phyloP scores from a whole-genome alignment of 805 yeast genomes.

The Myxozyma lipomycoides region DNA sequence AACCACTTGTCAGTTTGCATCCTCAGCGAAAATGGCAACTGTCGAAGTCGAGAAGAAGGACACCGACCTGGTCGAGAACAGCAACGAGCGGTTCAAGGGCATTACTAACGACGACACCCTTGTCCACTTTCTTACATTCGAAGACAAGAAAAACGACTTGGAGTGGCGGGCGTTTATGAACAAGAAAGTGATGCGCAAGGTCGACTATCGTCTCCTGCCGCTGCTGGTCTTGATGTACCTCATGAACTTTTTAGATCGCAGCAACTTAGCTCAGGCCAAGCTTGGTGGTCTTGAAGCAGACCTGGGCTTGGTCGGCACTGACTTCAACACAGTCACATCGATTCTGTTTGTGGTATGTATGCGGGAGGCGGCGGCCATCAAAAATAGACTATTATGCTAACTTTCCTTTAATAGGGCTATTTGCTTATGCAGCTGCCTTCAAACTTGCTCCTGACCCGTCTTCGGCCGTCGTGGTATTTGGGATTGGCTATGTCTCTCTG shows the following conservation, averaged over 20 bases:
- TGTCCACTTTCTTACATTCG: slow-evolving; percentile 8
- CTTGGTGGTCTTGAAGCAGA: slow-evolving; percentile 43
- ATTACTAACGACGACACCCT: background rate
- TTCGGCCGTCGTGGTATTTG: slow-evolving; percentile 37
- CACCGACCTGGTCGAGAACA: background rate
- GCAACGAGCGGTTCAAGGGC: background rate
- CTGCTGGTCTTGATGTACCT: slow-evolving; percentile 30
- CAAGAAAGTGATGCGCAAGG: slow-evolving; percentile 17
- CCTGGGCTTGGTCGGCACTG: slow-evolving; percentile 40
- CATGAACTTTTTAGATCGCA: slow-evolving; percentile 43
- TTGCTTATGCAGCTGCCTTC: slow-evolving; percentile 28
- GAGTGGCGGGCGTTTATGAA: slow-evolving; percentile 14
- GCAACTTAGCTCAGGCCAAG: slow-evolving; percentile 47
- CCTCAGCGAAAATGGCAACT: too few relatives aligned
- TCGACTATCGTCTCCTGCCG: slow-evolving; percentile 31
- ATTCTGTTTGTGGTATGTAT: slow-evolving; percentile 43
- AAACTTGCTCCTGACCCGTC: slow-evolving; percentile 26
- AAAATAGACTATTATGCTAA: slow-evolving; percentile 41
- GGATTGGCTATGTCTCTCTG: slow-evolving; percentile 43
- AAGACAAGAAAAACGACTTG: slow-evolving; percentile 16
- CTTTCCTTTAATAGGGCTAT: slow-evolving; percentile 38
- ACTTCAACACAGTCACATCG: slow-evolving; percentile 45
- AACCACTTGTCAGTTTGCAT: too few relatives aligned
- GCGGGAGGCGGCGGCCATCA: too few relatives aligned
- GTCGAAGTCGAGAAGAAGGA: background rate